Conservation (phyloP, 2,329 filamentous ascomycete species). For the Trichoderma atroviride region DNA sequence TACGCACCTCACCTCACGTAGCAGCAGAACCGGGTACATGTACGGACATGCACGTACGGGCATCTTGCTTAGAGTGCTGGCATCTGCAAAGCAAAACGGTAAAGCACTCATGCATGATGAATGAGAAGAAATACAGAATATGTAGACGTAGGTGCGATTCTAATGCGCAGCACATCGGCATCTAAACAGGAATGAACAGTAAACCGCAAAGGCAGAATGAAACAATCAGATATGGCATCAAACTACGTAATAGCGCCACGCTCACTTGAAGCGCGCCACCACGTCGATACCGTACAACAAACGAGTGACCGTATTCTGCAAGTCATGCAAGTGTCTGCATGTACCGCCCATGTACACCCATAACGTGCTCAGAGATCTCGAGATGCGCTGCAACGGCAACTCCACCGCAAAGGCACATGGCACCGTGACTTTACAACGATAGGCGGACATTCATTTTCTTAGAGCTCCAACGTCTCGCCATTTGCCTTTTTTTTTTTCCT, state of each 20-base stretch:
- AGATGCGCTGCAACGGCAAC: constrained; percentile 17
- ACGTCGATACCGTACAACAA: neutral
- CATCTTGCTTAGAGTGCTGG: constrained; percentile 6
- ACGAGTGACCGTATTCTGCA: neutral
- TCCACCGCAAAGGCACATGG: constrained; percentile 26
- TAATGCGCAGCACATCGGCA: neutral
- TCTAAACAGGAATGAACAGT: neutral
- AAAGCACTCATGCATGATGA: neutral
- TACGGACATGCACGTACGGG: neutral
- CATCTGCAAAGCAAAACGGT: neutral
- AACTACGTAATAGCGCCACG: constrained; percentile 9
- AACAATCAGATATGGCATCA: neutral
- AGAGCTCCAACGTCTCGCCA: neutral
- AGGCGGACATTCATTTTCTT: constrained; percentile 22
- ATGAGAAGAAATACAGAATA: neutral
- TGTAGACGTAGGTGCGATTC: neutral
- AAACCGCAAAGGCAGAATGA: neutral
- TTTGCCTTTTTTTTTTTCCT: neutral
- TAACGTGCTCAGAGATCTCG: constrained; percentile 10
- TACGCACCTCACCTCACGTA: constrained; percentile 2
- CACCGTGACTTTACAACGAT: constrained; percentile 26
- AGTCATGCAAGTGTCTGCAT: neutral
- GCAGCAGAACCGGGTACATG: constrained; percentile 12
- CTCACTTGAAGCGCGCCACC: neutral
- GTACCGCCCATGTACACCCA: constrained; percentile 20